Evolutionary conservation across 2,329 filamentous ascomycete genomes (phyloP).

Genomic region (Geosmithia morbida): DNA sequence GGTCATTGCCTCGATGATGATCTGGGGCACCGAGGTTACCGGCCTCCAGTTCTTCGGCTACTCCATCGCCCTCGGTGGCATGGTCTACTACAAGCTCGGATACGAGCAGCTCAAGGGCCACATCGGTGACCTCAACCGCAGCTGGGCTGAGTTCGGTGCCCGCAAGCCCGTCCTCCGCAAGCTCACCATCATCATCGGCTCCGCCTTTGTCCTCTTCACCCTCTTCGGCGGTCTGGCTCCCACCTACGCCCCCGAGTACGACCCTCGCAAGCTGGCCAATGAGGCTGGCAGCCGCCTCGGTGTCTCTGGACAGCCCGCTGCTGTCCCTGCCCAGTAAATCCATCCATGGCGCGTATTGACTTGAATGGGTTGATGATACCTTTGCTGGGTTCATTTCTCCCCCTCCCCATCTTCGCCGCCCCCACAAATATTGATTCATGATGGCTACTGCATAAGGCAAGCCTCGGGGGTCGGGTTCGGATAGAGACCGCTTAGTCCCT

Average conservation of each 20-base stretch:
- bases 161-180: conserved; percentile 66
- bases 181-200: conserved; percentile 52
- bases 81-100: conserved; percentile 74
- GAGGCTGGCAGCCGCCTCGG: conserved; percentile 35
- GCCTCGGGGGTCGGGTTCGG: background rate
- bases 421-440: no score
- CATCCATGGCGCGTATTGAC: no score
- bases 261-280: conserved; percentile 32
- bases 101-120: conserved; percentile 74
- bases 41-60: conserved; percentile 73
- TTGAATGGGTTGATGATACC: no score
- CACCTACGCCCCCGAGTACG: conserved; percentile 39
- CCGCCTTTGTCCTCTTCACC: conserved; percentile 51
- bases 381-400: no score
- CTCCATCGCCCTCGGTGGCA: conserved; percentile 62
- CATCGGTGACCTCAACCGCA: conserved; percentile 53
- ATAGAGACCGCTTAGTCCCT: background rate
- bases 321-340: background rate
- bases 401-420: no score
- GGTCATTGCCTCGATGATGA: conserved; percentile 64
- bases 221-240: conserved; percentile 56
- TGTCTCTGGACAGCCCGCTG: conserved; percentile 8
- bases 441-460: no score
- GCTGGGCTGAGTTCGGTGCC: conserved; percentile 77
- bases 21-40: conserved; percentile 66